These are phyloP conservation scores for Podospora fimiseda DNA, from an alignment of 495 filamentous ascomycete species.

Conservation along the genomic window DNA sequence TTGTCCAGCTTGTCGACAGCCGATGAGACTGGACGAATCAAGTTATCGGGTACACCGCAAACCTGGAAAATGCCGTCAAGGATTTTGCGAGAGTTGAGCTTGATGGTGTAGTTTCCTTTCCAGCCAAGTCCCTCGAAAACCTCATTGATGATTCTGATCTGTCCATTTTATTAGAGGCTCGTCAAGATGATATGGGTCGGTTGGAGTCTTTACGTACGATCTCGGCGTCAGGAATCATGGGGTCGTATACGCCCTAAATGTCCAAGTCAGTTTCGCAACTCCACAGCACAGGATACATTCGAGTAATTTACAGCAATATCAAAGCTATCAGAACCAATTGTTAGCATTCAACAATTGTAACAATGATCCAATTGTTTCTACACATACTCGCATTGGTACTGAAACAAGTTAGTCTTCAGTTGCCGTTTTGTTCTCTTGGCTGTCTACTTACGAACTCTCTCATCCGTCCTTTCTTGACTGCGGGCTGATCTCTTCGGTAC, in stretches of 20 bases:
- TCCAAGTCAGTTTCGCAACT: neutral
- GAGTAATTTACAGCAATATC: constrained; percentile 84
- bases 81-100: constrained; percentile 93
- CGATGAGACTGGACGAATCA: constrained; percentile 78
- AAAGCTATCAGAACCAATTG: constrained; percentile 39
- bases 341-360: neutral
- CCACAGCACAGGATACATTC: too few relatives aligned
- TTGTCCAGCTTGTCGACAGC: constrained; percentile 98
- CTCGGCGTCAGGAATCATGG: constrained; percentile 97
- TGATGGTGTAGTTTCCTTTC: constrained; percentile 59
- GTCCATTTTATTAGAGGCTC: neutral
- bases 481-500: constrained; percentile 46
- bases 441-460: constrained; percentile 60
- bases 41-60: constrained; percentile 78
- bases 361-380: neutral
- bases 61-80: constrained; percentile 89
- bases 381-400: constrained; percentile 73
- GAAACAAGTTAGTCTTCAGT: constrained; percentile 2
- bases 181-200: neutral
- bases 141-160: constrained; percentile 63
- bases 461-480: constrained; percentile 61
- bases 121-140: constrained; percentile 76
- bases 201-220: constrained; percentile 44
- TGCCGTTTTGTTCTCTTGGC: too few relatives aligned
- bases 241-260: constrained; percentile 56